phyloP scores from a whole-genome alignment of 768 basidiomycete genomes.

The Boletellus sp. region DNA sequence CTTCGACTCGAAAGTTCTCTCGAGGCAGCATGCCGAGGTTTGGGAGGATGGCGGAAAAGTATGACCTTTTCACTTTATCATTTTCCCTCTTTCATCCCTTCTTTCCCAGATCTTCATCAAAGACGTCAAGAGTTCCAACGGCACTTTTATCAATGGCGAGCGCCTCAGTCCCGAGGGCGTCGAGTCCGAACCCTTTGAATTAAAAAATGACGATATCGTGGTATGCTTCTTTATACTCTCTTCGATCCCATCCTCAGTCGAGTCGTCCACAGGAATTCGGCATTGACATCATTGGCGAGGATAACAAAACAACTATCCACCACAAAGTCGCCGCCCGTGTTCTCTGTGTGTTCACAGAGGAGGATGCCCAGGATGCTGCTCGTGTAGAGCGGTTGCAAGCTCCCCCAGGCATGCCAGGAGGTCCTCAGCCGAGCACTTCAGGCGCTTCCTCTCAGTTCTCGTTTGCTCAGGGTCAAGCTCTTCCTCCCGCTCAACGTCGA shows the following conservation, averaged over 20 bases:
- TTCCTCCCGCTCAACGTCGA: slow-evolving; percentile 46
- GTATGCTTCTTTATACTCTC: slow-evolving; percentile 46
- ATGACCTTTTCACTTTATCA: slow-evolving; percentile 12
- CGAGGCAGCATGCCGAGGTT: slow-evolving; percentile 95
- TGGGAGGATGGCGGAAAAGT: slow-evolving; percentile 93
- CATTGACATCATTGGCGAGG: slow-evolving; percentile 97
- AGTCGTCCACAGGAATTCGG: slow-evolving; percentile 78
- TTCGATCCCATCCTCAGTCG: slow-evolving; percentile 6
- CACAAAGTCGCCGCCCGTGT: slow-evolving; percentile 98
- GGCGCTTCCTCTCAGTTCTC: slow-evolving; percentile 37
- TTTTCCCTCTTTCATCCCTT: slow-evolving; percentile 10
- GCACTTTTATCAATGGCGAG: slow-evolving; percentile 97
- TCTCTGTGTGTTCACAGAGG: slow-evolving; percentile 80
- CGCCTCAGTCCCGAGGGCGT: slow-evolving; percentile 84
- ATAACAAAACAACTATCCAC: slow-evolving; percentile 96
- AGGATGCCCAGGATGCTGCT: slow-evolving; percentile 74
- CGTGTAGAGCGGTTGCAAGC: slow-evolving; percentile 26
- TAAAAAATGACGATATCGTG: slow-evolving; percentile 94
- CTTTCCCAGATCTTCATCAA: slow-evolving; percentile 84
- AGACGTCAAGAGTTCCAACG: slow-evolving; percentile 97
- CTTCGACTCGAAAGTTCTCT: slow-evolving; percentile 94
- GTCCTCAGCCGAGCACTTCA: slow-evolving; percentile 9
- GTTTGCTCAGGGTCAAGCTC: slow-evolving; percentile 37
- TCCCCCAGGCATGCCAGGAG: too few relatives aligned
- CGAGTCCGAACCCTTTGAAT: slow-evolving; percentile 89